Evolutionary conservation across 2,329 filamentous ascomycete genomes (phyloP).

Genomic region (Colletotrichum lini): DNA sequence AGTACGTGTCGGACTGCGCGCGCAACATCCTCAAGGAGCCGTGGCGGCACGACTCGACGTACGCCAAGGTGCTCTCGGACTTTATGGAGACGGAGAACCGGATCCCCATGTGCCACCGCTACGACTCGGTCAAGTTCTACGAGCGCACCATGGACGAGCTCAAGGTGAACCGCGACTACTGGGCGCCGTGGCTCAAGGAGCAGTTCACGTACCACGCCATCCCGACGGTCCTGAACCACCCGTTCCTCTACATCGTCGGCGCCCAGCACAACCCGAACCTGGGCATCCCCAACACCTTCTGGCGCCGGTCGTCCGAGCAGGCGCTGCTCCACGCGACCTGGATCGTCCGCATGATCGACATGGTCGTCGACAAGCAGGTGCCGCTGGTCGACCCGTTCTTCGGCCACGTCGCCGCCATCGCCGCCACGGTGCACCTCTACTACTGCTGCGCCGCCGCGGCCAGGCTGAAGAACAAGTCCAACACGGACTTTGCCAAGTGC

Average conservation of each 20-base stretch:
- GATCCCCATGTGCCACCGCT: conserved; percentile 65
- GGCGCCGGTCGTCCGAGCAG: conserved; percentile 65
- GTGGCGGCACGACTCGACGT: conserved; percentile 67
- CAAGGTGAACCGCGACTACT: conserved; percentile 61
- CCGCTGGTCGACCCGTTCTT: conserved; percentile 66
- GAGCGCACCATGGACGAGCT: conserved; percentile 63
- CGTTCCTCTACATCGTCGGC: conserved; percentile 67
- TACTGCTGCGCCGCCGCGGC: conserved; percentile 66
- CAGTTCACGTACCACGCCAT: conserved; percentile 69
- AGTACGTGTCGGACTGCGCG: conserved; percentile 64
- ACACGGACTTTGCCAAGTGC: conserved; percentile 66
- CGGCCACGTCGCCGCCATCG: conserved; percentile 65
- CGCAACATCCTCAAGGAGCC: conserved; percentile 63
- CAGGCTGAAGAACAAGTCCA: conserved; percentile 65
- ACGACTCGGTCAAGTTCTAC: conserved; percentile 67
- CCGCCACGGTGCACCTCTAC: conserved; percentile 67
- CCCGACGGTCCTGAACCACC: conserved; percentile 66
- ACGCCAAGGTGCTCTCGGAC: conserved; percentile 64
- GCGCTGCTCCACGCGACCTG: conserved; percentile 67
- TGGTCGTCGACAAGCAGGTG: conserved; percentile 66
- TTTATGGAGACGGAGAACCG: conserved; percentile 66
- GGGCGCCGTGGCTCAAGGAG: conserved; percentile 66
- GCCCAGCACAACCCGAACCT: conserved; percentile 66
- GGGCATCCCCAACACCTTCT: conserved; percentile 68
- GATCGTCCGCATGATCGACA: conserved; percentile 68